Base-by-base conservation (phyloP, 306 rosid species). In the Inga laurina region DNA sequence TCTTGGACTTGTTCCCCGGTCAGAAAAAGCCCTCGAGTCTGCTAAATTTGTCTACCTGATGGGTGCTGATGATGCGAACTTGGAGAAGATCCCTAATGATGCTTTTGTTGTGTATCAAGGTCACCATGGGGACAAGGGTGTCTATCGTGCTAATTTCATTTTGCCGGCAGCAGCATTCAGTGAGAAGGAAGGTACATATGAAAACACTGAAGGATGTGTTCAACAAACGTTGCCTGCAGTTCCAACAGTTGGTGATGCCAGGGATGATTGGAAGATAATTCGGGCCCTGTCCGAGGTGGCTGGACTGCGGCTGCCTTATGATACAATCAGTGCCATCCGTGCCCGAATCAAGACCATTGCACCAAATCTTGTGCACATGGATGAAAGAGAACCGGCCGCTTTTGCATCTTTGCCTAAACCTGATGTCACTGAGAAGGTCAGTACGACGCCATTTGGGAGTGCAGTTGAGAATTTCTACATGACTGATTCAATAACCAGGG, bases 31-130 rank as follows among this genome's bases (percentile, higher is more conserved):
- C 91, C 88, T 94, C 0, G 94, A 90, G 82, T 88, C 92, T 67
- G 94, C 98, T n/a, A 97, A 97, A 84, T 90, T 97, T 76, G 89
- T 97, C 75, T 97, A 92, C 80, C 80, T 97, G 90, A 92, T 97
- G 97, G 99, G 99, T 80, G 95, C 98, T n/a, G 99, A 97, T 88
- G 99, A 97, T 86, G 77, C 87, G 48, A 78, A 88, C 88, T 11
- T 91, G n/a, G 94, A 89, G 75, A 88, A 88, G 88, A 86, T 97
- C 79, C 95, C 97, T 0, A 45, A 54, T 4, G 97, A 97, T 83
- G 97, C 98, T 15, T 97, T 97, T 88, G 98, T 97, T 81, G 98
- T 97, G 74, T 94, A 97, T 83, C 99, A 96, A 88, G 99, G 99
- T 68, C 99, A 96, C 84, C 99, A 97, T 54, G 99, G 99, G 7